Percentiles rank a stretch among this genome's conserved stretches.
Evolutionary conservation across 345 rosid species (phyloP).

Genomic region (Pistacia atlantica): DNA sequence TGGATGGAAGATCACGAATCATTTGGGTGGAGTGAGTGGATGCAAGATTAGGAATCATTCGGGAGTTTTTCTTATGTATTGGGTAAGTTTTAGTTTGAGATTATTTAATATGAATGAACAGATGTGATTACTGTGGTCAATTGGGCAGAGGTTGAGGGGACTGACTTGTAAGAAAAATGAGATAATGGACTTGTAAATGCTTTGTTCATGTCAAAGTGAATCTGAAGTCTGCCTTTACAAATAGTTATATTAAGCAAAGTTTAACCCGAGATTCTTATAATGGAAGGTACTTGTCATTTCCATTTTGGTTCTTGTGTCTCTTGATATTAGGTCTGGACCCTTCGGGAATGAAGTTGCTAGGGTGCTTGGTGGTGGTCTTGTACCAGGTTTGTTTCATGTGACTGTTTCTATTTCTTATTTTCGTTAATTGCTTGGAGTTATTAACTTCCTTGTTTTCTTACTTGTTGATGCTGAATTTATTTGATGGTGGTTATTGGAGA

Average conservation of each 20-base stretch:
- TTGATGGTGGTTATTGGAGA: not conserved
- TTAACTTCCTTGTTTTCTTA: not conserved
- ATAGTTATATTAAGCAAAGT: not conserved
- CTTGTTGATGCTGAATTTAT: not conserved
- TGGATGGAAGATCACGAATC: no score
- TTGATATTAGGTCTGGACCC: slow-evolving; percentile 56
- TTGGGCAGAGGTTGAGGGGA: not conserved
- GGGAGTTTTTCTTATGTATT: no score
- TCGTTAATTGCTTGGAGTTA: slow-evolving; percentile 13
- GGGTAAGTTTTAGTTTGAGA: not conserved
- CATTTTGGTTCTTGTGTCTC: slow-evolving; percentile 18
- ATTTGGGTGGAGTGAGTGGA: no score
- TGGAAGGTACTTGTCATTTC: not conserved
- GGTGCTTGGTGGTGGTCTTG: slow-evolving; percentile 97
- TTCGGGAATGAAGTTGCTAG: slow-evolving; percentile 86
- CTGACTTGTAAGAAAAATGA: not conserved
- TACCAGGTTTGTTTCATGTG: slow-evolving; percentile 66
- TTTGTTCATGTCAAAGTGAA: not conserved
- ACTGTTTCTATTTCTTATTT: slow-evolving; percentile 12
- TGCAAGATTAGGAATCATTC: no score
- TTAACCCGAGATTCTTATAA: not conserved
- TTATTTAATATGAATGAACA: not conserved
- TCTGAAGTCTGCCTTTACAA: not conserved
- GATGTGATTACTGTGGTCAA: not conserved
- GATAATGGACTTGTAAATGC: not conserved